Evolutionary conservation across 495 filamentous ascomycete genomes (phyloP), one percentile per base, ranked within the genome.

Genomic region (Cercophora samala): DNA sequence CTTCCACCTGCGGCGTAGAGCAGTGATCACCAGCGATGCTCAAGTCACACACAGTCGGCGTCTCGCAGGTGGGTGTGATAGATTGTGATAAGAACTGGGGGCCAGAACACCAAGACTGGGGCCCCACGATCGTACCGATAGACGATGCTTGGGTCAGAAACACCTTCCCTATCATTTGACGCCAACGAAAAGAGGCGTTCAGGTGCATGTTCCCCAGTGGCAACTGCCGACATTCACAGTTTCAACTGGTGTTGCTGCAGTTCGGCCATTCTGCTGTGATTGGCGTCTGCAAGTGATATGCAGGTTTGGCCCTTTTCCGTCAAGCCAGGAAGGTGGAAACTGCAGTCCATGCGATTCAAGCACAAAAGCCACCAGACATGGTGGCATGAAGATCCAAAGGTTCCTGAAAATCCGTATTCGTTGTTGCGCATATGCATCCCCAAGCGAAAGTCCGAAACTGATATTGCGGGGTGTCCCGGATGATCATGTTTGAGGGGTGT

Each of bases 381-480:
- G 6, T 4, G 15, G 15, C 52, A 62, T 22, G 59, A 60, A 42
- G 64, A 62, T 66, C 59, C 18, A 37, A 61, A 55, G 24, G 25
- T 54, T 29, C 37, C 51, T n/a, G 23, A 66, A 13, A 66, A 13
- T 22, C 29, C 58, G 65, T 23, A 59, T 53, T 63, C 18, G 60
- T 23, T 8, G 22, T 21, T 18, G n/a, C n/a, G n/a, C 53, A 56
- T 56, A 19, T 56, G n/a, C 22, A n/a, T 11, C n/a, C n/a, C 53
- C 60, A 63, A 67, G 60, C 65, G 54, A 60, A 26, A 37, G 51
- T 29, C 25, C 62, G 60, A 67, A 67, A 67, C 60, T 63, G 52
- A 23, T 58, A n/a, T 25, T 58, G 65, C 65, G 65, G 65, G 59
- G 52, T 58, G 58, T 22, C 29, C 53, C 53, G 53, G 53, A 56